Evolutionary conservation across 257 asterid genomes (phyloP), one percentile per base, ranked within the genome.

Genomic region (Nicotiana benthamiana): DNA sequence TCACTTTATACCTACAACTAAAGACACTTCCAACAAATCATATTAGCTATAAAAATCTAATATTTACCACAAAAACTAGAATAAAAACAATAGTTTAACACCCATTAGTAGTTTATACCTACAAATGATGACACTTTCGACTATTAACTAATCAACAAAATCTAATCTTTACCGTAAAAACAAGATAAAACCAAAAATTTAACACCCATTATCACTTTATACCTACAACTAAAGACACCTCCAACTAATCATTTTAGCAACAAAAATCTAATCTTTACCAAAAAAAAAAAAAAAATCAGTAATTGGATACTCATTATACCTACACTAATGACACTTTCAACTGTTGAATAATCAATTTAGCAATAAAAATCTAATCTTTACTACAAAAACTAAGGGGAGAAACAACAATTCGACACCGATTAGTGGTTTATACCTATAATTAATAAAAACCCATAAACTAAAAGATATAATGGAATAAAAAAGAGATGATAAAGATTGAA

Each of bases 261-360:
- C 32, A 74, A 80, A 83, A 79, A 54, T 26, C 62, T 24, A 24
- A 43, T 18, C 83, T 75, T 80, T 80, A 56, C 52, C 75, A 66
- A 27, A 62, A 22, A 75, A 56, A 40, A 36, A 72, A 34, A 56
- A 28, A 46, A 27, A n/a, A n/a, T n/a, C n/a, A n/a, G 46, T 27
- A 79, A 40, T 56, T 28, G 17, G 36, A 51, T 28, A 56, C 32
- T 30, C 52, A 70, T 20, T 36, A 5, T 27, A 27, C 27, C 51
- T 13, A 20, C 30, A 66, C 15, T 7, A 68, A 34, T 5, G 10
- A 5, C 40, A 30, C n/a, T 66, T 20, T 75, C 59, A 30, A 9
- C 20, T 9, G 32, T n/a, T 32, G 27, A 17, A 59, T 43, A 43
- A 70, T 11, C 0, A 46, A 68, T 57, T 54, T 26, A 24, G 5